These are phyloP conservation scores for Nothophytophthora sp. DNA, from an alignment of 352 stramenopile species.

Conservation along the genomic window DNA sequence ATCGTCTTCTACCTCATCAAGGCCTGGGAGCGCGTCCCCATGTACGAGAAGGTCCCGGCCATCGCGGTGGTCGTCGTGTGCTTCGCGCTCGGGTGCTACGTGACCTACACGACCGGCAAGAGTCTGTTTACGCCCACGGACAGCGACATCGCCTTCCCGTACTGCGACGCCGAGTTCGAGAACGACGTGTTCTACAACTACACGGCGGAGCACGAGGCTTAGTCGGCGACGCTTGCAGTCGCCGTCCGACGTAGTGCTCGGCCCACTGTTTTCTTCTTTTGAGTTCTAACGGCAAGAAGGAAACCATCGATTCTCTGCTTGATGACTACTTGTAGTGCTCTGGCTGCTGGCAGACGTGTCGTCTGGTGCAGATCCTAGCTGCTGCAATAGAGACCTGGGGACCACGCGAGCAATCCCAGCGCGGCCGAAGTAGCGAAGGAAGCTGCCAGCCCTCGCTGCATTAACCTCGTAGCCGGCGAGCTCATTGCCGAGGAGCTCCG, in stretches of 20 bases:
- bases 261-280: not conserved
- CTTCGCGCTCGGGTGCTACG: conserved; percentile 10
- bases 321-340: too few relatives aligned
- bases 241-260: too few relatives aligned
- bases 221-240: not conserved
- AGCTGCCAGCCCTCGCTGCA: too few relatives aligned
- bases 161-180: conserved; percentile 17
- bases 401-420: too few relatives aligned
- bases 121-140: conserved; percentile 4
- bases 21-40: conserved; percentile 6
- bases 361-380: too few relatives aligned
- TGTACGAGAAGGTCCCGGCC: conserved; percentile 10
- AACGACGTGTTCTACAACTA: conserved; percentile 25
- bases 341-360: too few relatives aligned
- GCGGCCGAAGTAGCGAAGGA: too few relatives aligned
- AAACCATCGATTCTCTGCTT: not conserved
- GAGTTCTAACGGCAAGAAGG: not conserved
- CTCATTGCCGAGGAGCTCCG: too few relatives aligned
- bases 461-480: too few relatives aligned
- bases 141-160: conserved; percentile 13
- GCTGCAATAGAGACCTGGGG: too few relatives aligned
- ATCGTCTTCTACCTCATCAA: conserved; percentile 28
- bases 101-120: conserved; percentile 12
- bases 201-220: conserved; percentile 6
- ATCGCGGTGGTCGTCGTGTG: conserved; percentile 8